Conservation (phyloP, 768 basidiomycete genomes). For the Amylocystis lapponica region DNA sequence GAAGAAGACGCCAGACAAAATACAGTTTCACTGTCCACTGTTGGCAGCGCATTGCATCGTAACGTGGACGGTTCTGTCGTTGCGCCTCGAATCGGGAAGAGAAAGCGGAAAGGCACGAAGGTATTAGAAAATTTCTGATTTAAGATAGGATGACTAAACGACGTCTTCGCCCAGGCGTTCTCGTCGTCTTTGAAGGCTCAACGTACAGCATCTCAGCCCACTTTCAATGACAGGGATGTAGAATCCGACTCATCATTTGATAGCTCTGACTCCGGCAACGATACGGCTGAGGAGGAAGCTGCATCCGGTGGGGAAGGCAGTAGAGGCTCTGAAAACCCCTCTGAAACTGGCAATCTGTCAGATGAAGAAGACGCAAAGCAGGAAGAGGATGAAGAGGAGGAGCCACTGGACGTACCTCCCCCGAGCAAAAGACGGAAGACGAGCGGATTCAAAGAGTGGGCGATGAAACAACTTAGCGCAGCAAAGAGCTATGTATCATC, state of each 20-base stretch:
- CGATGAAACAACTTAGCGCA: constrained; percentile 62
- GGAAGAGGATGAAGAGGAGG: constrained; percentile 20
- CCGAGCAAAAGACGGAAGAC: constrained; percentile 32
- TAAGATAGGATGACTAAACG: no score
- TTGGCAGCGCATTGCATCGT: constrained; percentile 63
- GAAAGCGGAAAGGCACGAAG: constrained; percentile 38
- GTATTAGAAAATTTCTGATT: constrained; percentile 26
- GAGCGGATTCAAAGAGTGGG: constrained; percentile 85
- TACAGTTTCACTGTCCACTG: constrained; percentile 21
- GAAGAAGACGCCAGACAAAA: constrained; percentile 22
- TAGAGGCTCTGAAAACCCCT: constrained; percentile 12
- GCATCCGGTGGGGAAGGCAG: constrained; percentile 12
- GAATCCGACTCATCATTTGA: constrained; percentile 64
- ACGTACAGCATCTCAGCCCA: constrained; percentile 18
- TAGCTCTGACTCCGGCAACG: constrained; percentile 74
- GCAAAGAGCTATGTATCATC: constrained; percentile 38
- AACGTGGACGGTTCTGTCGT: constrained; percentile 58
- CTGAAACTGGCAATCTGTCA: constrained; percentile 1
- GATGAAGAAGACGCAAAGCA: constrained; percentile 11
- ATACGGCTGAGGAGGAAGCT: constrained; percentile 27
- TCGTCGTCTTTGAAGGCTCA: constrained; percentile 1
- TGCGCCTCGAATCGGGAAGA: constrained; percentile 41
- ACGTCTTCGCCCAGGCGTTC: constrained; percentile 42
- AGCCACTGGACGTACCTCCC: no score
- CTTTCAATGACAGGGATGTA: constrained; percentile 19